Conservation (phyloP, 352 stramenopile species). For the Plasmopara viticola region DNA sequence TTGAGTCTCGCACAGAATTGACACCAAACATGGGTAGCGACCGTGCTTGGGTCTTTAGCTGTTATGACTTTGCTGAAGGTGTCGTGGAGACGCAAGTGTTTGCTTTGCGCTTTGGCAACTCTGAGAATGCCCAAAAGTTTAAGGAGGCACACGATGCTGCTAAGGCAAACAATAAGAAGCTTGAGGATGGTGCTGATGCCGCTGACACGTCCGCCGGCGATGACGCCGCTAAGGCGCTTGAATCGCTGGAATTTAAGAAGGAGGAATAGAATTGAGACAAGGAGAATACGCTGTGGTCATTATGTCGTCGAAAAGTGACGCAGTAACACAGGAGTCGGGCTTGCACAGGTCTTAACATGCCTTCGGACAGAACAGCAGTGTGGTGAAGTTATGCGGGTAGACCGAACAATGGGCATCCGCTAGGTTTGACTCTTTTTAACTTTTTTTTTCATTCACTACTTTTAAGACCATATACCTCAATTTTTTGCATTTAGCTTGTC, state of each 20-base stretch:
- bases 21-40: slow-evolving; percentile 95
- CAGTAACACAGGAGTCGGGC: slow-evolving; percentile 1
- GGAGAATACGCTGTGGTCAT: background rate
- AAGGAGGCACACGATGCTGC: slow-evolving; percentile 92
- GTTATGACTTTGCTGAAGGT: slow-evolving; percentile 96
- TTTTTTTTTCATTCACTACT: slow-evolving; percentile 33
- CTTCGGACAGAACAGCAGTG: background rate
- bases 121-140: slow-evolving; percentile 95
- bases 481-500: slow-evolving; percentile 15
- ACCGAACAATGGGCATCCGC: slow-evolving; percentile 1
- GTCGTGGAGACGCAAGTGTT: slow-evolving; percentile 89
- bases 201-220: slow-evolving; percentile 89
- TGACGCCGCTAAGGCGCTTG: slow-evolving; percentile 89
- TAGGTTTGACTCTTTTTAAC: slow-evolving; percentile 17
- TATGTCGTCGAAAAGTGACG: slow-evolving; percentile 1
- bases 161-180: slow-evolving; percentile 92
- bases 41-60: slow-evolving; percentile 96
- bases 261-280: slow-evolving; percentile 47
- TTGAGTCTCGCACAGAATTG: slow-evolving; percentile 94
- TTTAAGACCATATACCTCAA: slow-evolving; percentile 23
- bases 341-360: slow-evolving; percentile 1
- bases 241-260: slow-evolving; percentile 88
- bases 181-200: slow-evolving; percentile 90
- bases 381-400: background rate
- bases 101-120: slow-evolving; percentile 92